A percentile compares a stretch with the other conserved stretches of the same genome.
Conservation (phyloP, 495 filamentous ascomycete species). For the Tuber borchii region DNA sequence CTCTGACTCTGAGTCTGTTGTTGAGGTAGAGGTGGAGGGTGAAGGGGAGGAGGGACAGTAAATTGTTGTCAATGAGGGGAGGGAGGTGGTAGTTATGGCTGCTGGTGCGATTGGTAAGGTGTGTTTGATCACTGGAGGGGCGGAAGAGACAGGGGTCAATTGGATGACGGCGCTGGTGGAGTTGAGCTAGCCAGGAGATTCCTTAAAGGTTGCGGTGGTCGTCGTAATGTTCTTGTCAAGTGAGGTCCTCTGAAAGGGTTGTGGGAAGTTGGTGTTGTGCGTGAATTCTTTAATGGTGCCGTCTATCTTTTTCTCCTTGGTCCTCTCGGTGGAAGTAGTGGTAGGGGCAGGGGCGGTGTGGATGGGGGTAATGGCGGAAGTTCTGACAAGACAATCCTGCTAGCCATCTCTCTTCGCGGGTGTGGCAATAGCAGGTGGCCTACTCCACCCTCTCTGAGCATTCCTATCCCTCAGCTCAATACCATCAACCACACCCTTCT, state of each 20-base stretch:
- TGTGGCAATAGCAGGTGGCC: slow-evolving; percentile 44
- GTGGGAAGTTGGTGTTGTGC: slow-evolving; percentile 70
- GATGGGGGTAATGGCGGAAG: slow-evolving; percentile 10
- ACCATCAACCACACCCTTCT: slow-evolving; percentile 59
- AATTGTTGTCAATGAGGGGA: slow-evolving; percentile 14
- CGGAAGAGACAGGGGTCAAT: not conserved
- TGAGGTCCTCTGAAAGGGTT: slow-evolving; percentile 57
- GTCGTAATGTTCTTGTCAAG: slow-evolving; percentile 42
- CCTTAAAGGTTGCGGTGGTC: not conserved
- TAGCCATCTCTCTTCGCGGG: slow-evolving; percentile 45
- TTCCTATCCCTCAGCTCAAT: slow-evolving; percentile 66
- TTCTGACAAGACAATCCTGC: slow-evolving; percentile 33
- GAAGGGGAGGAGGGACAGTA: slow-evolving; percentile 8
- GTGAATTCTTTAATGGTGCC: slow-evolving; percentile 75
- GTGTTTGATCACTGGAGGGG: not conserved
- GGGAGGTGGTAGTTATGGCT: slow-evolving; percentile 15
- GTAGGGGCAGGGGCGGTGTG: slow-evolving; percentile 10
- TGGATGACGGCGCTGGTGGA: not conserved
- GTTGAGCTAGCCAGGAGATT: not conserved
- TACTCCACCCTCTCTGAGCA: slow-evolving; percentile 88
- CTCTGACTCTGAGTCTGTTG: slow-evolving; percentile 19
- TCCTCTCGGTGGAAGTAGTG: slow-evolving; percentile 40
- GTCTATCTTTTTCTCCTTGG: slow-evolving; percentile 51
- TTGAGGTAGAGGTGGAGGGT: slow-evolving; percentile 32
- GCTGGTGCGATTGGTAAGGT: slow-evolving; percentile 12